phyloP scores from a whole-genome alignment of 2,329 filamentous ascomycete species.

The Gyromitra esculenta region DNA sequence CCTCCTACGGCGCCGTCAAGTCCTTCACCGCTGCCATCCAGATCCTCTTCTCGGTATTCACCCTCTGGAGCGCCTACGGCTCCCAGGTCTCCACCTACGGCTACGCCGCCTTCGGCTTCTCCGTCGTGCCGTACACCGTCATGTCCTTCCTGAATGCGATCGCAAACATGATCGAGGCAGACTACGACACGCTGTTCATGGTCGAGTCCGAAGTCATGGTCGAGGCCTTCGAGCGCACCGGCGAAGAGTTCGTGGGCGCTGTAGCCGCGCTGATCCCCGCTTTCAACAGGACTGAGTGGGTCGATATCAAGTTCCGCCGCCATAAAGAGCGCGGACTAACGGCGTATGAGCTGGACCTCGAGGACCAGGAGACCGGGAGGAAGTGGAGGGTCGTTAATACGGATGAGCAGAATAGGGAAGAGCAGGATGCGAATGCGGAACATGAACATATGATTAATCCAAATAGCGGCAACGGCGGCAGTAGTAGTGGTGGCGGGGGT shows the following conservation, averaged over 20 bases:
- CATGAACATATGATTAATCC: not conserved
- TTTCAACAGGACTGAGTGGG: constrained; percentile 24
- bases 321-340: constrained; percentile 37
- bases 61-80: constrained; percentile 52
- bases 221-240: constrained; percentile 50
- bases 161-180: constrained; percentile 56
- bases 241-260: constrained; percentile 52
- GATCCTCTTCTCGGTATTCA: constrained; percentile 51
- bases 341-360: constrained; percentile 43
- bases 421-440: constrained; percentile 9
- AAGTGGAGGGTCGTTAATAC: constrained; percentile 40
- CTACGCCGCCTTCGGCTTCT: constrained; percentile 59
- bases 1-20: constrained; percentile 51
- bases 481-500: too few relatives aligned
- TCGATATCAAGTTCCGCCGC: constrained; percentile 48
- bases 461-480: not conserved
- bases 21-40: constrained; percentile 52
- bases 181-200: constrained; percentile 58
- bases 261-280: constrained; percentile 49
- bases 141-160: constrained; percentile 59
- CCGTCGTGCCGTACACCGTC: constrained; percentile 58
- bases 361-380: constrained; percentile 39
- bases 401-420: constrained; percentile 21
- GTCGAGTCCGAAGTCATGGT: constrained; percentile 55
- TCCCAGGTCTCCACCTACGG: constrained; percentile 57